Evolutionary conservation across 495 filamentous ascomycete species (phyloP), one percentile per base, ranked within the genome.

Genomic region (Aspergillus cristatus): DNA sequence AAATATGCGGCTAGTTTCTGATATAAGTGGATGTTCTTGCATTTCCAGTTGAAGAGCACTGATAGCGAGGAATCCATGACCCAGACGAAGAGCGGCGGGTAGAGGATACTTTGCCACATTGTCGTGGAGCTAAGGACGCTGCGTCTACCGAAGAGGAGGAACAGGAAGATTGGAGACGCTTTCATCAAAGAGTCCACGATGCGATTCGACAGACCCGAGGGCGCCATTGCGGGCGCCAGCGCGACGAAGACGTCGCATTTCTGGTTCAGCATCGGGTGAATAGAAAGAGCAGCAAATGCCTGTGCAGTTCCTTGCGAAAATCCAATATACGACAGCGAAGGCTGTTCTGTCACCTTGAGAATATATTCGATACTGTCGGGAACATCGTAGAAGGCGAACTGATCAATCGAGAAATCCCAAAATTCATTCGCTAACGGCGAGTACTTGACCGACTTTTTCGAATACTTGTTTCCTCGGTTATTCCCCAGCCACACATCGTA

Each of bases 401-500:
- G 82, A 51, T 98, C 91, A 51, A 98, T 94, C 7, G 84, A 93
- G 43, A 97, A 98, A 61, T 96, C 77, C 91, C 91, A 98, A 51
- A 98, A 98, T 18, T 76, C 69, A 22, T 72, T 74, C 1, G 81
- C 79, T 6, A 75, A 76, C 0, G 91, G 88, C 5, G 87, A 78
- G 36, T 65, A 71, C 28, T 76, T 66, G 25, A 84, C 71, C 0
- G 78, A 90, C 57, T 97, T 98, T 58, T 97, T 98, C 18, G 86
- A 91, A 58, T 98, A 98, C 51, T 98, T 98, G 68, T 98, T 98
- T 15, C 91, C 91, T 6, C 91, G 76, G 51, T 98, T 98, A 49
- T 98, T 98, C 13, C 91, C 91, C 38, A 97, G 66, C 91, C 91
- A 98, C 45, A 97, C 89, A 71, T 98, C 91, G 49, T 91, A 97